Evolutionary conservation across 768 basidiomycete species (phyloP).

Genomic region (Agrocybe pediades): DNA sequence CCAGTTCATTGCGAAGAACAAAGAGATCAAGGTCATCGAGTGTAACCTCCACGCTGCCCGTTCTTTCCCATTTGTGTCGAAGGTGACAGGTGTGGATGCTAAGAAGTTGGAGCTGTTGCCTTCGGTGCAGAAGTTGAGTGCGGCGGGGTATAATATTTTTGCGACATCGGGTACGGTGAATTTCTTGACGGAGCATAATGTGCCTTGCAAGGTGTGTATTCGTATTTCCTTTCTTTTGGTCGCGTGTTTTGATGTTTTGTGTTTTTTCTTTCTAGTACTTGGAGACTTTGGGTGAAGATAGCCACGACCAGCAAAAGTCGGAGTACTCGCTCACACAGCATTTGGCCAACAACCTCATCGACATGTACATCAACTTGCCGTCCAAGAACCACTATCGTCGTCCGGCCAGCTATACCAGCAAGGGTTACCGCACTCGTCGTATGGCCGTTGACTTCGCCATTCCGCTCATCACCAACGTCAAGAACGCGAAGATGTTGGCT

Average conservation of each 20-base stretch:
- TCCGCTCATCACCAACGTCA: slow-evolving; percentile 97
- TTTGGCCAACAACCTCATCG: slow-evolving; percentile 94
- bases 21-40: slow-evolving; percentile 99
- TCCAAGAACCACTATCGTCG: slow-evolving; percentile 98
- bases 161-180: slow-evolving; percentile 97
- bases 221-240: background rate
- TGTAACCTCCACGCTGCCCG: slow-evolving; percentile 97
- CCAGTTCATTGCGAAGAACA: slow-evolving; percentile 99
- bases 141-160: slow-evolving; percentile 93
- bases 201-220: slow-evolving; percentile 88
- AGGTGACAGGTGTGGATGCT: slow-evolving; percentile 96
- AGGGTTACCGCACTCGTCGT: slow-evolving; percentile 94
- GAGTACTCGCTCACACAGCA: slow-evolving; percentile 98
- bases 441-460: slow-evolving; percentile 99
- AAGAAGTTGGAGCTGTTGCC: slow-evolving; percentile 97
- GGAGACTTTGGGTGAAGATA: slow-evolving; percentile 80
- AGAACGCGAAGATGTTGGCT: slow-evolving; percentile 94
- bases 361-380: slow-evolving; percentile 99
- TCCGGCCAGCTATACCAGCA: slow-evolving; percentile 95
- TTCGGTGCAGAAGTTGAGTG: slow-evolving; percentile 91
- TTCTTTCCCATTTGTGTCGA: slow-evolving; percentile 98
- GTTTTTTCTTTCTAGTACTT: slow-evolving; percentile 61
- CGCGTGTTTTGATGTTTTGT: background rate
- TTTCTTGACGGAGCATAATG: slow-evolving; percentile 95
- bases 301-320: slow-evolving; percentile 82